Conservation (phyloP, 495 filamentous ascomycete species). For the Xylaria curta region DNA sequence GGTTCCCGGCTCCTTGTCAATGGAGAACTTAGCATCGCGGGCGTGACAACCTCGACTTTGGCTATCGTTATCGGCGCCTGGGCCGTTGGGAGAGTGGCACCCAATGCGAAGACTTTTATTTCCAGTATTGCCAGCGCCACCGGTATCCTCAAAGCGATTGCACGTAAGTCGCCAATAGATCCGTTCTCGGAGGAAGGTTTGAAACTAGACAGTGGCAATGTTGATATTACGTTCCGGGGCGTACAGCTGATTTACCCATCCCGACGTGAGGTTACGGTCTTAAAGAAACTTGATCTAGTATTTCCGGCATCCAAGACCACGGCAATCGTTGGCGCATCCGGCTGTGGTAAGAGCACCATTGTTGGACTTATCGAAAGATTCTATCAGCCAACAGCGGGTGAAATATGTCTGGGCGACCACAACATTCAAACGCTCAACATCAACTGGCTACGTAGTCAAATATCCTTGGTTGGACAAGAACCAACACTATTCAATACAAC, state of each 20-base stretch:
- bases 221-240: conserved; percentile 54
- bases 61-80: conserved; percentile 80
- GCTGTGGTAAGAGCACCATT: conserved; percentile 79
- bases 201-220: conserved; percentile 48
- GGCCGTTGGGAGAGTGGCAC: conserved; percentile 77
- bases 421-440: conserved; percentile 66
- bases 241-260: conserved; percentile 64
- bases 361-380: conserved; percentile 82
- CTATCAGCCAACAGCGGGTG: conserved; percentile 67
- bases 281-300: conserved; percentile 48
- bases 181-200: conserved; percentile 69
- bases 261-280: conserved; percentile 57
- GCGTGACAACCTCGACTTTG: conserved; percentile 72
- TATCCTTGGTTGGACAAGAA: conserved; percentile 64
- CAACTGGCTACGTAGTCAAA: conserved; percentile 58
- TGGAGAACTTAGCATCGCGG: conserved; percentile 54
- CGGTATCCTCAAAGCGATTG: conserved; percentile 82
- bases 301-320: conserved; percentile 74
- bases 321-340: conserved; percentile 75
- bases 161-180: conserved; percentile 75
- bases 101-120: conserved; percentile 76
- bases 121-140: conserved; percentile 71
- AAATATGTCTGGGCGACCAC: background rate
- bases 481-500: conserved; percentile 66
- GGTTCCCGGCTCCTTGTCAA: conserved; percentile 70